A percentile compares a stretch with the other conserved stretches of the same genome.
Conservation (phyloP, 2,329 filamentous ascomycete genomes). For the Aspergillus sp. region DNA sequence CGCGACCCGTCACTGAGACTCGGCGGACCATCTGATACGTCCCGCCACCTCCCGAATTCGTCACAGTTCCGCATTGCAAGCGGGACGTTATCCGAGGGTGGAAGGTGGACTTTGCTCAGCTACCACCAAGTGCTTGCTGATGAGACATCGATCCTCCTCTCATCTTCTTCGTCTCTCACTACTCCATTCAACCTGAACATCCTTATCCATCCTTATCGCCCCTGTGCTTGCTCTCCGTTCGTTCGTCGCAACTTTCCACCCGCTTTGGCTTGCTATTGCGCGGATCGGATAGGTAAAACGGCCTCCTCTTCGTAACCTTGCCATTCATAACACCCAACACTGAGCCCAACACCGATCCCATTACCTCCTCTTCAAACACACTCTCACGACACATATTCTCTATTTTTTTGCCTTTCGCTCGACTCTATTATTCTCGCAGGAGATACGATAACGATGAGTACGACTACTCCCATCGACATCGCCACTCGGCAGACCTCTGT, state of each 20-base stretch:
- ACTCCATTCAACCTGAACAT: slow-evolving; percentile 47
- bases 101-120: slow-evolving; percentile 34
- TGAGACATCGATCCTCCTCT: slow-evolving; percentile 42
- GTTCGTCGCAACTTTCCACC: slow-evolving; percentile 50
- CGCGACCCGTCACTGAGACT: slow-evolving; percentile 9
- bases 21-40: slow-evolving; percentile 16
- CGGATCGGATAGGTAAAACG: slow-evolving; percentile 42
- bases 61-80: slow-evolving; percentile 33
- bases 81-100: slow-evolving; percentile 40
- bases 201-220: slow-evolving; percentile 50
- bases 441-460: slow-evolving; percentile 49
- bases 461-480: slow-evolving; percentile 61
- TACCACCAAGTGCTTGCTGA: slow-evolving; percentile 28
- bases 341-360: slow-evolving; percentile 20
- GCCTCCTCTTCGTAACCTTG: slow-evolving; percentile 47
- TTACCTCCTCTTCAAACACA: slow-evolving; percentile 30
- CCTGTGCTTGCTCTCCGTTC: slow-evolving; percentile 52
- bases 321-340: slow-evolving; percentile 35
- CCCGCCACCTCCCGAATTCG: slow-evolving; percentile 32
- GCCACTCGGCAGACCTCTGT: slow-evolving; percentile 57
- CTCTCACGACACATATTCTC: slow-evolving; percentile 16
- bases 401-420: not conserved
- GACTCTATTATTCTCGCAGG: slow-evolving; percentile 37
- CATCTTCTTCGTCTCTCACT: slow-evolving; percentile 47
- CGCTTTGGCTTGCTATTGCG: slow-evolving; percentile 44